A percentile compares a stretch with the other conserved stretches of the same genome.
Evolutionary conservation across 1,284 basidiomycete species (phyloP).

Genomic region (Agroathelia rolfsii): DNA sequence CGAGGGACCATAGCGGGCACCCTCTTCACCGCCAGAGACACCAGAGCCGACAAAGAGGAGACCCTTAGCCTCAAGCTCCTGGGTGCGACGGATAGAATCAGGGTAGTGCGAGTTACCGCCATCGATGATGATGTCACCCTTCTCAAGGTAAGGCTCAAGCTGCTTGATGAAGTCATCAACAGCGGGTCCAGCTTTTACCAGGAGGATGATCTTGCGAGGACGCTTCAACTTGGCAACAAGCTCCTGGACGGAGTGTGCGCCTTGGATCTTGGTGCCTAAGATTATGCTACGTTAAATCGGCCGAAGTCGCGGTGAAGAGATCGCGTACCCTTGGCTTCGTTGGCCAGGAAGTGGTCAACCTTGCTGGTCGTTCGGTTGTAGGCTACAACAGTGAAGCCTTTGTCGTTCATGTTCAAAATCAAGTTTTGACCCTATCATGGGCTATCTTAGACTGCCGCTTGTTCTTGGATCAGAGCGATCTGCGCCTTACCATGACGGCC

Average conservation of each 20-base stretch:
- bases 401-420: constrained; percentile 98
- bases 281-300: constrained; percentile 2
- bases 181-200: constrained; percentile 83
- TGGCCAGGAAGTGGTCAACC: constrained; percentile 90
- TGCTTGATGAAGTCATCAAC: constrained; percentile 73
- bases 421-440: constrained; percentile 79
- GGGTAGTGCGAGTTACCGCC: constrained; percentile 99
- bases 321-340: constrained; percentile 89
- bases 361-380: constrained; percentile 98
- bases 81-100: constrained; percentile 90
- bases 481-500: constrained; percentile 81
- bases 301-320: constrained; percentile 14
- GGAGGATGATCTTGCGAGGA: constrained; percentile 88
- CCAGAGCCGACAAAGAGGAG: constrained; percentile 96
- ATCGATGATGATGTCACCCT: constrained; percentile 94
- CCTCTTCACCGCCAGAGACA: constrained; percentile 99
- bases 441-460: no score
- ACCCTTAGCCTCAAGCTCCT: constrained; percentile 91
- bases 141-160: constrained; percentile 61
- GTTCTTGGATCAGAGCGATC: constrained; percentile 12
- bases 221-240: constrained; percentile 72
- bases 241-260: constrained; percentile 92
- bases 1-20: constrained; percentile 94
- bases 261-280: constrained; percentile 87
- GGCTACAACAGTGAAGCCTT: constrained; percentile 94